Percentiles rank a stretch among this genome's conserved stretches.
These are phyloP conservation scores for Rosa persica DNA, from an alignment of 306 rosid species.

Conservation along the genomic window DNA sequence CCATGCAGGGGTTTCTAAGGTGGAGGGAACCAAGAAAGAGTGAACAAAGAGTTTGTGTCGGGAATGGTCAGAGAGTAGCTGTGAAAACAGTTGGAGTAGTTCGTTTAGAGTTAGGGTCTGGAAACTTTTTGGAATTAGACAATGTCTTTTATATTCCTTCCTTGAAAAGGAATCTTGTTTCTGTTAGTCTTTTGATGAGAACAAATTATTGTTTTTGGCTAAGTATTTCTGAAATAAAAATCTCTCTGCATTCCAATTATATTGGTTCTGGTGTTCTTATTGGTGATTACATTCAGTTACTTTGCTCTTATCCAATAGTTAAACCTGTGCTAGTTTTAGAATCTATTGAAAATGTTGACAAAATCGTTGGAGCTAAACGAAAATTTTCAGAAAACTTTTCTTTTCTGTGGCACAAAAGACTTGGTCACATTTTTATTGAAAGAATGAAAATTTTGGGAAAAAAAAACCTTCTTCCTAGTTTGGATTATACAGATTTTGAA, in stretches of 20 bases:
- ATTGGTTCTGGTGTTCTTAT: neutral
- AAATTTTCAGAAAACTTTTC: neutral
- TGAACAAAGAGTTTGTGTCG: neutral
- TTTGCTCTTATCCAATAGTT: too few species aligned
- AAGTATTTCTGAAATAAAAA: neutral
- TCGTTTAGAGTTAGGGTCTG: neutral
- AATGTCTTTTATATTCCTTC: neutral
- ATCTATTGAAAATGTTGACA: neutral
- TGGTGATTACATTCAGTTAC: neutral
- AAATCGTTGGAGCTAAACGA: neutral
- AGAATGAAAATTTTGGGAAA: neutral
- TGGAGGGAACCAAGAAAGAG: neutral
- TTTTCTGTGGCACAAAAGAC: neutral
- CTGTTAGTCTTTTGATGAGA: too few species aligned
- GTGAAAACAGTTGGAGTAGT: neutral
- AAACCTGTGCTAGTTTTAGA: neutral
- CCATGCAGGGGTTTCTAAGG: neutral
- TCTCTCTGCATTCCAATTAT: neutral
- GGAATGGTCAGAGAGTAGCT: neutral
- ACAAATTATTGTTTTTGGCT: neutral
- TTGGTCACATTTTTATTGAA: neutral
- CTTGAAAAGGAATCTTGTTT: neutral
- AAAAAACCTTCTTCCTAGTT: neutral
- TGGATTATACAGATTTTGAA: neutral
- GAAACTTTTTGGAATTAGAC: too few species aligned